phyloP scores from a whole-genome alignment of 805 yeast species.

The Cyberlindnera petersonii region DNA sequence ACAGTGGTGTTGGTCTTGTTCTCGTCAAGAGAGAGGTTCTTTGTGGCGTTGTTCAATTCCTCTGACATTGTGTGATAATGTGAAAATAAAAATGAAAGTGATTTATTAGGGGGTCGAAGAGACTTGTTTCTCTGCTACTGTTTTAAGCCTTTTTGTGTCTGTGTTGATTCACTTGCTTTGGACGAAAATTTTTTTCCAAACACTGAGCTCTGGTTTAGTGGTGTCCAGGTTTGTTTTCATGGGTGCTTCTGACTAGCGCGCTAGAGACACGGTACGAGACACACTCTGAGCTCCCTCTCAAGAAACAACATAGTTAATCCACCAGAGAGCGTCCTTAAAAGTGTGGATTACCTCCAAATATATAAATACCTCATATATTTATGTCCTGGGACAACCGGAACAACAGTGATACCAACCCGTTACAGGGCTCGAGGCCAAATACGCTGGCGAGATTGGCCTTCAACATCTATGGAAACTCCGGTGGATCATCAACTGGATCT shows the following conservation, averaged over 20 bases:
- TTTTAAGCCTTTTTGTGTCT: conserved; percentile 2
- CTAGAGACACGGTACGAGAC: not conserved
- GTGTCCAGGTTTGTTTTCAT: conserved; percentile 15
- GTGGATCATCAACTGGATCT: conserved; percentile 20
- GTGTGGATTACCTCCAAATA: not conserved
- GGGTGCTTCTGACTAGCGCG: not conserved
- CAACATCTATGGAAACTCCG: conserved; percentile 47
- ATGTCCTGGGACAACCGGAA: conserved; percentile 3
- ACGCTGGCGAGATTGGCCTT: conserved; percentile 53
- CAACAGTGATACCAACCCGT: conserved; percentile 8
- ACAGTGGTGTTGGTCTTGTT: conserved; percentile 11
- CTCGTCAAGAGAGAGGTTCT: conserved; percentile 24
- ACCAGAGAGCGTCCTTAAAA: not conserved
- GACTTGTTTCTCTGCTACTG: conserved; percentile 15
- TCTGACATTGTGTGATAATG: conserved; percentile 22
- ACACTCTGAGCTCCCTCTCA: not conserved
- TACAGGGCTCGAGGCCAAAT: conserved; percentile 23
- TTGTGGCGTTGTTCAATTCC: conserved; percentile 28
- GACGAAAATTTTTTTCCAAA: conserved; percentile 14
- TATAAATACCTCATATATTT: no score
- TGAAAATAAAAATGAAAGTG: not conserved
- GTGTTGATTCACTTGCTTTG: conserved; percentile 4
- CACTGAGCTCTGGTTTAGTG: not conserved
- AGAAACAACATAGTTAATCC: no score
- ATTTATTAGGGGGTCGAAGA: conserved; percentile 11